These are phyloP conservation scores for Dryas drummondii DNA, from an alignment of 306 rosid genomes.

Conservation along the genomic window DNA sequence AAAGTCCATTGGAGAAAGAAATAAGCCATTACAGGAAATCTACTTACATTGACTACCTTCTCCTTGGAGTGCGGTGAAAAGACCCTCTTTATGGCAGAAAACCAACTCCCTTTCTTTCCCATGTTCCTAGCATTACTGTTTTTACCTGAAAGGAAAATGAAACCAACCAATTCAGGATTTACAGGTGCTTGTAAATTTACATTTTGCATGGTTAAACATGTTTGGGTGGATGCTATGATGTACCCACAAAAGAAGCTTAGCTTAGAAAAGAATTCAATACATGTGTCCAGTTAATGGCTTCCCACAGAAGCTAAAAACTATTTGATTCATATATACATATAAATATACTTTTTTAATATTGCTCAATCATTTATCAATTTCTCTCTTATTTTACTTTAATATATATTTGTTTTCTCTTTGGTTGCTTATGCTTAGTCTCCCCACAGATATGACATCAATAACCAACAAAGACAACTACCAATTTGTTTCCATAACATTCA, in stretches of 20 bases:
- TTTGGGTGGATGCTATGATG: background rate
- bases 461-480: background rate
- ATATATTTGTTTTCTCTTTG: background rate
- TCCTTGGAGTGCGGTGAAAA: slow-evolving; percentile 82
- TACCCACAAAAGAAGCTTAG: background rate
- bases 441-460: background rate
- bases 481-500: background rate
- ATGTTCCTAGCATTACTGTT: slow-evolving; percentile 79
- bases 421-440: background rate
- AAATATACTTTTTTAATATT: no score
- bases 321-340: no score
- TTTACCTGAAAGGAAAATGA: slow-evolving; percentile 43
- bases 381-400: background rate
- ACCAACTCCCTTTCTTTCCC: slow-evolving; percentile 98
- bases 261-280: background rate
- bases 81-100: slow-evolving; percentile 86
- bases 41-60: slow-evolving; percentile 49
- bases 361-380: no score
- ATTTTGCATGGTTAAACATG: background rate
- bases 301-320: no score
- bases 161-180: slow-evolving; percentile 23
- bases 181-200: background rate
- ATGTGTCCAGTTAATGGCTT: background rate
- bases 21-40: background rate
- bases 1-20: background rate